These are phyloP conservation scores for Madurella mycetomatis DNA, from an alignment of 2,329 filamentous ascomycete species.

Conservation along the genomic window DNA sequence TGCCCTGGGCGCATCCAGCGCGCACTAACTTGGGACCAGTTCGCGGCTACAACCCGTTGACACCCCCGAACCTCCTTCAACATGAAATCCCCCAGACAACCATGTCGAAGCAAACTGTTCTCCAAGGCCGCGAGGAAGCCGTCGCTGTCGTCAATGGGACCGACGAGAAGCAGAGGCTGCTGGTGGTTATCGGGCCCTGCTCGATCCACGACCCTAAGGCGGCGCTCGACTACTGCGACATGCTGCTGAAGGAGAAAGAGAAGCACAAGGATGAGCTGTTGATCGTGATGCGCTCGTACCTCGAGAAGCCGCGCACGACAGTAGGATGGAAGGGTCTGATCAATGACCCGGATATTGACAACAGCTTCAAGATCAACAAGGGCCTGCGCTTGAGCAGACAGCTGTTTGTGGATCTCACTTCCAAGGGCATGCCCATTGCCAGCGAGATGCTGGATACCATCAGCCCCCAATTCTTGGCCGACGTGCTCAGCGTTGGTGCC, in stretches of 20 bases:
- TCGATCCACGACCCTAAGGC: conserved; percentile 93
- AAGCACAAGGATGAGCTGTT: conserved; percentile 86
- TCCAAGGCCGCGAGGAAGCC: conserved; percentile 58
- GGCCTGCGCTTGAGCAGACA: conserved; percentile 80
- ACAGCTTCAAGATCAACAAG: conserved; percentile 99
- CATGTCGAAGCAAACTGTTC: conserved; percentile 56
- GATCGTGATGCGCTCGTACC: conserved; percentile 96
- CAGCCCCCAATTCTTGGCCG: conserved; percentile 92
- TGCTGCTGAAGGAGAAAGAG: conserved; percentile 73
- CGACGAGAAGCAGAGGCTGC: conserved; percentile 53
- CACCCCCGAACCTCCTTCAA: conserved; percentile 88
- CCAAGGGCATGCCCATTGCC: conserved; percentile 90
- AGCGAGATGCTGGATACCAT: conserved; percentile 99
- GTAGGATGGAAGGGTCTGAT: conserved; percentile 99
- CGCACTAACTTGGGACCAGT: conserved; percentile 43
- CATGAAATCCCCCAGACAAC: conserved; percentile 72
- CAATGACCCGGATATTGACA: conserved; percentile 97
- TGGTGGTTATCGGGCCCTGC: conserved; percentile 87
- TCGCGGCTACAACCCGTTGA: conserved; percentile 88
- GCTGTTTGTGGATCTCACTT: conserved; percentile 88
- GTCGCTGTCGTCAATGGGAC: conserved; percentile 59
- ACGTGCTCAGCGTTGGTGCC: conserved; percentile 85
- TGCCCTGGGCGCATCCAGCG: conserved; percentile 4
- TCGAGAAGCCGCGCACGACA: conserved; percentile 97
- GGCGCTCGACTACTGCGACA: conserved; percentile 88